Percentiles rank a stretch among this genome's conserved stretches.
phyloP scores from a whole-genome alignment of 2,329 filamentous ascomycete genomes.

The Aureobasidium sp. region DNA sequence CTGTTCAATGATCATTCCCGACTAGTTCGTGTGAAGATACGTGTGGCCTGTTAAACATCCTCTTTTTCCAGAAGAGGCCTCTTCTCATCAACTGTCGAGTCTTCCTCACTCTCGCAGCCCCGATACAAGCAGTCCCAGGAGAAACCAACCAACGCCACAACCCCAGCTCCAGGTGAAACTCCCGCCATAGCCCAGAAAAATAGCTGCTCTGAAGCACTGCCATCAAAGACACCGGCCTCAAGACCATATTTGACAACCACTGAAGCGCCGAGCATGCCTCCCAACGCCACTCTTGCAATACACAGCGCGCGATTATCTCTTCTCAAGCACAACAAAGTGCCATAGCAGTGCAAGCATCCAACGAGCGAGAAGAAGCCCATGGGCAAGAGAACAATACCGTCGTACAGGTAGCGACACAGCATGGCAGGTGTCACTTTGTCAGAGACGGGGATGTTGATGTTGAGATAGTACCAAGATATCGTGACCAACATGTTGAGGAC shows the following conservation, averaged over 20 bases:
- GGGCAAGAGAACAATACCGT: not conserved
- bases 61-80: not conserved
- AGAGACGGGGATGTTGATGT: not conserved
- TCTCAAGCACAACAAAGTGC: not conserved
- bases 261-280: not conserved
- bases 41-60: not conserved
- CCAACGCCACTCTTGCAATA: not conserved
- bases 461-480: conserved; percentile 2
- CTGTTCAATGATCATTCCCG: not conserved
- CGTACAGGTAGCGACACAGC: not conserved
- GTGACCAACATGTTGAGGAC: not conserved
- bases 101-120: not conserved
- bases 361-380: not conserved
- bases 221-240: not conserved
- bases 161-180: conserved; percentile 3
- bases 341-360: not conserved
- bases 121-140: not conserved
- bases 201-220: not conserved
- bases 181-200: not conserved
- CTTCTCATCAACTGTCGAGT: not conserved
- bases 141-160: not conserved
- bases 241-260: not conserved
- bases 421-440: not conserved
- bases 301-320: not conserved
- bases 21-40: no score